Evolutionary conservation across 2,329 filamentous ascomycete genomes (phyloP), one percentile per base, ranked within the genome.

Genomic region (Microcyclosporella mali): DNA sequence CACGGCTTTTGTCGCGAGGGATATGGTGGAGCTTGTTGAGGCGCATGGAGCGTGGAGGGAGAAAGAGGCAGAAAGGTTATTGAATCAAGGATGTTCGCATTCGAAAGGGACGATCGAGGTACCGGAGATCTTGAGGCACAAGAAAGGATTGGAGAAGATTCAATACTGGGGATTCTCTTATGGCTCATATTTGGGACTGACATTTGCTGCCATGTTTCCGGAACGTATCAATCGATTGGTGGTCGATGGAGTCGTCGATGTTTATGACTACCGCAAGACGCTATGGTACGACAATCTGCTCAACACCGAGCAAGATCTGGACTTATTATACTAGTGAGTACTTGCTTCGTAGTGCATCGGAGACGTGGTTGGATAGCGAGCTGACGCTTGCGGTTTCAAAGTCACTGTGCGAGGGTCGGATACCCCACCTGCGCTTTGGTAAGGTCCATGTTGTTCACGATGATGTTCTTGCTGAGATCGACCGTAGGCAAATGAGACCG

Each of bases 21-120:
- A 76, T 46, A 74, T 75, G 69, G 56, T 75, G 6, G 65, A 68
- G 31, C 64, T 75, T 28, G 60, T 69, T 9, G 71, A 75, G 46
- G 40, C 39, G 18, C 66, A 70, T 42, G 67, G 56, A 25, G 46
- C 47, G 19, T 60, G 56, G 56, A 50, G 57, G 12, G 51, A 60
- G 33, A n/a, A 55, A 16, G 53, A 68, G 36, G 49, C 51, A 3
- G 45, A 30, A 14, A 32, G 42, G n/a, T 21, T 52, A 1, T 14
- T 49, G 3, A 8, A 25, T 1, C 31, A 29, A 12, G 36, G 30
- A 14, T 27, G 37, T 31, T 4, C 16, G 2, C 9, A 16, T 11
- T 21, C 7, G 28, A 28, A 16, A 16, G 21, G 17, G 14, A 30
- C n/a, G 35, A 4, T n/a, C 19, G 19, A 33, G 8, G 35, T 47